Conservation (phyloP, 192 early-diverging fungal genomes). For the Coemansia sp. region DNA sequence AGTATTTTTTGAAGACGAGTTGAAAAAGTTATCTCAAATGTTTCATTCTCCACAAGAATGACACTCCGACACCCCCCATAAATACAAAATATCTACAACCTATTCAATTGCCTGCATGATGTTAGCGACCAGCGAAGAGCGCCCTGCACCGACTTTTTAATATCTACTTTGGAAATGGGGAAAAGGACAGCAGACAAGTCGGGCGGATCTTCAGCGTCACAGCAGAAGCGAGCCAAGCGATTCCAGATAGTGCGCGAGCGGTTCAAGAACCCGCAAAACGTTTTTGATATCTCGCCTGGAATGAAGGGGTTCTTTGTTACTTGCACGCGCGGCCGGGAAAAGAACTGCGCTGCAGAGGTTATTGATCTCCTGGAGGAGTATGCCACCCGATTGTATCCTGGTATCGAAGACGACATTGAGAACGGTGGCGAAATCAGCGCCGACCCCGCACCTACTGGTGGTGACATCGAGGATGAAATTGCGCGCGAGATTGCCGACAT, state of each 20-base stretch:
- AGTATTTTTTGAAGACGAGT: too few species aligned
- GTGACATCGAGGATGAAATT: slow-evolving; percentile 50
- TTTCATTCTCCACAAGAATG: too few species aligned
- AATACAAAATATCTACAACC: too few species aligned
- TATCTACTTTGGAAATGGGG: slow-evolving; percentile 10
- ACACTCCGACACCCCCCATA: too few species aligned
- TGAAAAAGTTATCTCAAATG: too few species aligned
- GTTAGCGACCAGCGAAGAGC: too few species aligned
- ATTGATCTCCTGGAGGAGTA: slow-evolving; percentile 52
- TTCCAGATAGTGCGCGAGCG: slow-evolving; percentile 37
- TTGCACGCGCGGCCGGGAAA: slow-evolving; percentile 41
- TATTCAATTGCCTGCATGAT: too few species aligned
- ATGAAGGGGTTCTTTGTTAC: slow-evolving; percentile 54
- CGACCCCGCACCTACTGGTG: slow-evolving; percentile 1
- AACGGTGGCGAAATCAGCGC: slow-evolving; percentile 16
- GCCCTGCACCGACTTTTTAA: too few species aligned
- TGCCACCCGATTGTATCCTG: slow-evolving; percentile 39
- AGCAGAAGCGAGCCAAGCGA: slow-evolving; percentile 47
- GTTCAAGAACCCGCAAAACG: slow-evolving; percentile 38
- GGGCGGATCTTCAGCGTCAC: slow-evolving; percentile 15
- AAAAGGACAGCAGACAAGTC: slow-evolving; percentile 30
- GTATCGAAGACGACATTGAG: slow-evolving; percentile 37
- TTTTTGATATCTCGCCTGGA: slow-evolving; percentile 47
- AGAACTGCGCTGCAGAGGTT: slow-evolving; percentile 38
- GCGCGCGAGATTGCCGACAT: slow-evolving; percentile 48